Evolutionary conservation across 805 yeast species (phyloP), one percentile per base, ranked within the genome.

Genomic region (Barnettozyma populi): DNA sequence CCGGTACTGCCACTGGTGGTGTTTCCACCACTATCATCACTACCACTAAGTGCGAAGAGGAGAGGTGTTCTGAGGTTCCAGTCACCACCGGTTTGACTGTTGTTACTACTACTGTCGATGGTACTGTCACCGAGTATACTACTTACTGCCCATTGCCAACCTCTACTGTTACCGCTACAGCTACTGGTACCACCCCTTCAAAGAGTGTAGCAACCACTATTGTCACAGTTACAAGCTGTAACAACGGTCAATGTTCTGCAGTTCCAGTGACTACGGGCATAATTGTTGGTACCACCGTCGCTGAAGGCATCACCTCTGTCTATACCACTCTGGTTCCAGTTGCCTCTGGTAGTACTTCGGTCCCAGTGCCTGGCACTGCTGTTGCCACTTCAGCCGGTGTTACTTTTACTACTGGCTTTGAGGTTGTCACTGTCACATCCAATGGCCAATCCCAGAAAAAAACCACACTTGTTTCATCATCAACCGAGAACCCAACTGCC

Each of bases 41-140:
- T 10, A 24, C 41, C 23, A 46, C 45, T 18, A 36, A 41, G 9
- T 47, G 50, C 43, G 11, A 25, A 1, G 37, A 38, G 8, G 21
- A 43, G 19, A 35, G 9, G 6, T 47, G 50, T 21, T 32, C 50
- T 21, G 29, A 27, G 13, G 40, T 35, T 8, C 29, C 46, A 19
- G 34, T 47, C 36, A 36, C 46, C 16, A 49, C 50, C 24, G 47
- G 43, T 39, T 20, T 43, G 19, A 43, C 37, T 8, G 40, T 32
- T 9, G 39, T 41, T 11, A 41, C 49, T 7, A n/a, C 39, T 1
- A 46, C 45, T n/a, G 10, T 25, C 3, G 14, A 10, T 18, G 37
- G 35, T 21, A 41, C 38, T 24, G 35, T 36, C 5, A 39, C 43
- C 21, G 18, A 20, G 14, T 45, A 45, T 42, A 45, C 47, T 43